phyloP scores from a whole-genome alignment of 805 yeast species.

The Kluyveromyces nonfermentans region DNA sequence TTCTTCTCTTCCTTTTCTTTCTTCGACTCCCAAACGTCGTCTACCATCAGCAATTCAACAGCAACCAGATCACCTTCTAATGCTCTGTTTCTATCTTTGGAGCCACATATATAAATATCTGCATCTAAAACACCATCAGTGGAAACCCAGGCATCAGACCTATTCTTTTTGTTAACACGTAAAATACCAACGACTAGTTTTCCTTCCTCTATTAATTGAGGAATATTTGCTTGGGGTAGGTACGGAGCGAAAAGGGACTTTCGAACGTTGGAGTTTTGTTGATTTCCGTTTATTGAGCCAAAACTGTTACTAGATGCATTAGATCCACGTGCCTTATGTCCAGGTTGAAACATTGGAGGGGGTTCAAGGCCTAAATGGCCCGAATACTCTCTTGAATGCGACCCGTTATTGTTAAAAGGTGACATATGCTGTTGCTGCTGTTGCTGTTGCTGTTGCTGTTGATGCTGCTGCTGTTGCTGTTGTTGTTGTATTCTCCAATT shows the following conservation, averaged over 20 bases:
- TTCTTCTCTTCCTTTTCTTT: conserved; percentile 96
- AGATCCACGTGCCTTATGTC: conserved; percentile 71
- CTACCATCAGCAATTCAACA: conserved; percentile 85
- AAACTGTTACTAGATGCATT: conserved; percentile 51
- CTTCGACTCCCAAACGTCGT: conserved; percentile 95
- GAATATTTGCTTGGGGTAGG: conserved; percentile 85
- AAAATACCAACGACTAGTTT: conserved; percentile 84
- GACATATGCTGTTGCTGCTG: conserved; percentile 22
- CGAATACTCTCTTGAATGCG: conserved; percentile 21
- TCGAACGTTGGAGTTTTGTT: conserved; percentile 40
- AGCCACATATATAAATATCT: conserved; percentile 94
- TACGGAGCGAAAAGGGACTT: conserved; percentile 93
- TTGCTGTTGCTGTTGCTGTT: conserved; percentile 24
- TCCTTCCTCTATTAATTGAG: conserved; percentile 83
- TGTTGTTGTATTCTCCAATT: conserved; percentile 61
- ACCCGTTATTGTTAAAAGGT: conserved; percentile 27
- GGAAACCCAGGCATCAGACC: conserved; percentile 97
- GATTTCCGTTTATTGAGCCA: conserved; percentile 25
- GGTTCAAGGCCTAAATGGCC: conserved; percentile 26
- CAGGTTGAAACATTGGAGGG: conserved; percentile 51
- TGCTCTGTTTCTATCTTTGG: conserved; percentile 96
- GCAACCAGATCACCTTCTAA: conserved; percentile 96
- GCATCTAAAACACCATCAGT: conserved; percentile 95
- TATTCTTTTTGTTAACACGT: conserved; percentile 89
- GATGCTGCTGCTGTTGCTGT: conserved; percentile 18